Base-by-base conservation (phyloP, 768 basidiomycete genomes). In the Boletus sensibilis region DNA sequence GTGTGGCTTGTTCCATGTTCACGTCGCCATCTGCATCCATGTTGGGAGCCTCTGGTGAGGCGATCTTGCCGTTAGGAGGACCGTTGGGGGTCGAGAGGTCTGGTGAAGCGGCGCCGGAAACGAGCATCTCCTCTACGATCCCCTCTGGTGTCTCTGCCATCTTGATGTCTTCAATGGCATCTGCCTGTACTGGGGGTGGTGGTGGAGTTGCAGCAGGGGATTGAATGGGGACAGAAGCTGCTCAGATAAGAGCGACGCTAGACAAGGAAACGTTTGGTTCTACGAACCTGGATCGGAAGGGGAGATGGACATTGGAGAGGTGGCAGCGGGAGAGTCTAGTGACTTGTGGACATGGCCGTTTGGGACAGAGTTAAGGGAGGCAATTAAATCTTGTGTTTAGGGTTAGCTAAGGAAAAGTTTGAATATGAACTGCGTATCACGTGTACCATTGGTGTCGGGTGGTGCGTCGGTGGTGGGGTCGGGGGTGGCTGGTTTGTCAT, bases 271-370 rank as follows among this genome's bases (percentile, higher is more conserved):
- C 56, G 62, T 63, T 45, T 49, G 40, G 38, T 34, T 44, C 47
- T 55, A 72, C 74, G 65, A 70, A 87, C 86, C 75, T 68, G 82
- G 76, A 70, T 86, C 82, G 29, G 73, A 61, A 0, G 81, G 62
- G 74, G 65, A 69, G 79, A 76, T n/a, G 77, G 76, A 59, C 76
- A 74, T 52, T 73, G 73, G 52, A 77, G 55, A 62, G 7, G 41
- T 46, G 20, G 49, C 52, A 48, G 71, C 71, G 58, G 75, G 72
- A 35, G 71, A 56, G 54, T 68, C 64, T 60, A 78, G 76, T 60
- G 74, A 65, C 66, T 80, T 83, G 54, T 81, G 82, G 64, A 78
- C 85, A 78, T 87, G 82, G 66, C 84, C 84, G 75, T 88, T 86
- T 60, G 82, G 80, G 64, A 84, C 81, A 62, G 78, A 76, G 58